Percentiles rank a stretch among this genome's conserved stretches.
Conservation (phyloP, 192 early-diverging fungal species). For the Endogone sp. region DNA sequence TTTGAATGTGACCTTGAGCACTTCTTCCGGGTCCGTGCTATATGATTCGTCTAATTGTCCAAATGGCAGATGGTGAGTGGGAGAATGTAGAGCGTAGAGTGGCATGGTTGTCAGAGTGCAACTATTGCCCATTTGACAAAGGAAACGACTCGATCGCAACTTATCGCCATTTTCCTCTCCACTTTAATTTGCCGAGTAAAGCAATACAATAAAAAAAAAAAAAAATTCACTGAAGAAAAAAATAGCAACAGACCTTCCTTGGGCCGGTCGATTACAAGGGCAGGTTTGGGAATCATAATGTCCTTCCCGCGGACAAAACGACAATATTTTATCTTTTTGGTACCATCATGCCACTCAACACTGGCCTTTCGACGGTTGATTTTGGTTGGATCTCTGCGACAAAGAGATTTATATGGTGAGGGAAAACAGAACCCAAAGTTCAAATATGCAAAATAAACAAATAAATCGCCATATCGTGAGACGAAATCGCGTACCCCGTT, state of each 20-base stretch:
- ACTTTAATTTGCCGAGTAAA: no score
- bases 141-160: no score
- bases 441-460: no score
- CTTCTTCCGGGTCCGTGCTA: not conserved
- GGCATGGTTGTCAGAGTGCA: not conserved
- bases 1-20: slow-evolving; percentile 3
- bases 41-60: not conserved
- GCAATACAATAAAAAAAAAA: no score
- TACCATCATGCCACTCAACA: slow-evolving; percentile 19
- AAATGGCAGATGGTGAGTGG: not conserved
- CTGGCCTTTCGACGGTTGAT: slow-evolving; percentile 24
- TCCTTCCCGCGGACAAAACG: slow-evolving; percentile 35
- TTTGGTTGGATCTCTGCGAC: slow-evolving; percentile 17
- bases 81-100: not conserved
- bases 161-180: no score
- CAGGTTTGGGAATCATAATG: slow-evolving; percentile 31
- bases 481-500: slow-evolving; percentile 30
- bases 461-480: no score
- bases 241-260: slow-evolving; percentile 19
- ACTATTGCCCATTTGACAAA: no score
- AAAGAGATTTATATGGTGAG: slow-evolving; percentile 1
- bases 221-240: not conserved
- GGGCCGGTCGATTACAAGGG: slow-evolving; percentile 22
- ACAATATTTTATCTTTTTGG: slow-evolving; percentile 21
- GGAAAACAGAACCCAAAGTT: not conserved